Percentiles rank a stretch among this genome's conserved stretches.
Evolutionary conservation across 192 early-diverging fungal species (phyloP).

Genomic region (Allomyces javanicus): DNA sequence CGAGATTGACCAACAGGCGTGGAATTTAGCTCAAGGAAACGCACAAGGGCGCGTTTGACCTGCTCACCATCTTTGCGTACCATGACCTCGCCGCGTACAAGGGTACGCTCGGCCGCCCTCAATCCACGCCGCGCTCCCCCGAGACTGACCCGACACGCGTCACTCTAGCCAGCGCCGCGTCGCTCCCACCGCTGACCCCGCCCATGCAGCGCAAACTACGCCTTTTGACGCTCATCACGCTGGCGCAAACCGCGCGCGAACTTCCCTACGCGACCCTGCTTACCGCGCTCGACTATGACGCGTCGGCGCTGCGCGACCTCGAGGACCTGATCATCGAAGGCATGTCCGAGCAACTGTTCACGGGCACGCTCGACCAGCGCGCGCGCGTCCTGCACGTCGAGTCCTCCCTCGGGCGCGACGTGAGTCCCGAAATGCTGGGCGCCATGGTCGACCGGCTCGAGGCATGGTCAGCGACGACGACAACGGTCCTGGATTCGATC

Average conservation of each 20-base stretch:
- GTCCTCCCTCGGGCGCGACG: slow-evolving; percentile 3
- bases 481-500: too few species aligned
- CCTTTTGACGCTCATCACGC: slow-evolving; percentile 3
- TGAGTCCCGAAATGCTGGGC: background rate
- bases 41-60: too few species aligned
- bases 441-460: too few species aligned
- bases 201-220: slow-evolving; percentile 3
- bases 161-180: too few species aligned
- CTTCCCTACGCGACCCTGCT: slow-evolving; percentile 3
- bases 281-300: background rate
- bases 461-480: too few species aligned
- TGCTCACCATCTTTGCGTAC: slow-evolving; percentile 5
- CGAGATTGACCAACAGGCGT: too few species aligned
- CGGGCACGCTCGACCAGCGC: slow-evolving; percentile 5
- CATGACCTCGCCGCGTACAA: slow-evolving; percentile 5
- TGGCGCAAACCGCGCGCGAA: background rate
- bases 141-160: too few species aligned
- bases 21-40: too few species aligned
- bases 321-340: slow-evolving; percentile 9
- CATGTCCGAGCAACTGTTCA: slow-evolving; percentile 5
- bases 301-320: slow-evolving; percentile 5
- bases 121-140: too few species aligned
- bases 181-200: background rate
- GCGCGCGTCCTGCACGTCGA: slow-evolving; percentile 2
- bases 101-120: background rate